These are phyloP conservation scores for Lentinula edodes DNA, from an alignment of 768 basidiomycete species.

Conservation along the genomic window DNA sequence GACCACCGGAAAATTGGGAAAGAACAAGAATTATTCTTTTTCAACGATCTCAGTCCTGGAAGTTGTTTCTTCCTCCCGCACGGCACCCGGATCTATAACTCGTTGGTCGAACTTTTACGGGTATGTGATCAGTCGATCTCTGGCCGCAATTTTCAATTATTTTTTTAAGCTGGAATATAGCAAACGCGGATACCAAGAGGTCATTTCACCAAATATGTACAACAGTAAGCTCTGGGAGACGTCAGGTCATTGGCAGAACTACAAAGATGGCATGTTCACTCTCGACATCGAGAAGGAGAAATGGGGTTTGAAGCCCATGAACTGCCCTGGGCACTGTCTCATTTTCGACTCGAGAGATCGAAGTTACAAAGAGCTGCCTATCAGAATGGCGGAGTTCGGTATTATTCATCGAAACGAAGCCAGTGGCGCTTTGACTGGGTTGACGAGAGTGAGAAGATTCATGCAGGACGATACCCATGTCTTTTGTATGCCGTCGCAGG, in stretches of 20 bases:
- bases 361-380: slow-evolving; percentile 90
- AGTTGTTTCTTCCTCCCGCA: slow-evolving; percentile 96
- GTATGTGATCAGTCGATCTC: slow-evolving; percentile 38
- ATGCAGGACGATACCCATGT: slow-evolving; percentile 98
- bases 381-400: slow-evolving; percentile 98
- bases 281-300: slow-evolving; percentile 94
- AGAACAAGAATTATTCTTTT: slow-evolving; percentile 99
- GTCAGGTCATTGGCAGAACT: slow-evolving; percentile 97
- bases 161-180: slow-evolving; percentile 73
- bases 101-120: slow-evolving; percentile 84
- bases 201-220: slow-evolving; percentile 98
- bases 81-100: slow-evolving; percentile 95
- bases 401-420: slow-evolving; percentile 97
- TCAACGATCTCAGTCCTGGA: slow-evolving; percentile 94
- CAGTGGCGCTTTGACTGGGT: slow-evolving; percentile 85
- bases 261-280: slow-evolving; percentile 96
- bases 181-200: slow-evolving; percentile 95
- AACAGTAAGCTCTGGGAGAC: slow-evolving; percentile 96
- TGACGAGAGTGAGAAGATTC: slow-evolving; percentile 91
- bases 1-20: slow-evolving; percentile 96
- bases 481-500: slow-evolving; percentile 94
- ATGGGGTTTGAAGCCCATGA: slow-evolving; percentile 98
- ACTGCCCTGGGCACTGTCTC: slow-evolving; percentile 95
- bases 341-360: slow-evolving; percentile 95
- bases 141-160: not conserved